Evolutionary conservation across 345 rosid species (phyloP).

Genomic region (Physaria fendleri): DNA sequence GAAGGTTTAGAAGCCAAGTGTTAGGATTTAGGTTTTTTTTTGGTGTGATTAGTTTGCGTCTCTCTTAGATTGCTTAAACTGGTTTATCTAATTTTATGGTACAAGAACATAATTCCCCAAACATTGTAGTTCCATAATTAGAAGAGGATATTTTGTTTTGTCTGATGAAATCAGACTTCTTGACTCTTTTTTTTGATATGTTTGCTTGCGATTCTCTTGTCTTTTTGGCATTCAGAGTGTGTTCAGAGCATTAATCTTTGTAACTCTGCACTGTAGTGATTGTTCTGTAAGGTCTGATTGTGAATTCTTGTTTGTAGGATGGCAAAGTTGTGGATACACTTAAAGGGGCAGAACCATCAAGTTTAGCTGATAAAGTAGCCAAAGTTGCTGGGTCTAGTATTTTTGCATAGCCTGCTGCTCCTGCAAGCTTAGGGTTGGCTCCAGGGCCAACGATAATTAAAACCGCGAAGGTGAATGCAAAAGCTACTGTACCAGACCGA

Average conservation of each 20-base stretch:
- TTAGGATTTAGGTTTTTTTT: slow-evolving; percentile 5
- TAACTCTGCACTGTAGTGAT: too few relatives aligned
- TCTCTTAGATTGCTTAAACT: neutral
- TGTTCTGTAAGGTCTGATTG: too few relatives aligned
- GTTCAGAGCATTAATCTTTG: too few relatives aligned
- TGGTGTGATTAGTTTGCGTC: neutral
- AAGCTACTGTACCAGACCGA: too few relatives aligned
- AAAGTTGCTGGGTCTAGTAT: slow-evolving; percentile 59
- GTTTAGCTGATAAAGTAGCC: slow-evolving; percentile 89
- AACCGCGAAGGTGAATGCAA: slow-evolving; percentile 60
- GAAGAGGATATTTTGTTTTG: neutral
- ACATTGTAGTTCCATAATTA: neutral
- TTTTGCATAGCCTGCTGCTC: slow-evolving; percentile 79
- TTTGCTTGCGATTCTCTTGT: neutral
- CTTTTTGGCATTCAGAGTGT: neutral
- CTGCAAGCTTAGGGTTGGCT: slow-evolving; percentile 97
- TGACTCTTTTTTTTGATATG: neutral
- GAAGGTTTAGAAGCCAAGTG: neutral
- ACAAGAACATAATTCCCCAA: neutral
- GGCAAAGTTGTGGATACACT: slow-evolving; percentile 69
- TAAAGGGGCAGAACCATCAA: slow-evolving; percentile 95
- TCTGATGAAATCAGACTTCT: neutral
- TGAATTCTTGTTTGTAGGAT: slow-evolving; percentile 38
- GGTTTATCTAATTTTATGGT: neutral
- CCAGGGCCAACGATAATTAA: slow-evolving; percentile 78